Evolutionary conservation across 1,139 yeast species (phyloP), one percentile per base, ranked within the genome.

Genomic region (Scheffersomyces parashehatae): DNA sequence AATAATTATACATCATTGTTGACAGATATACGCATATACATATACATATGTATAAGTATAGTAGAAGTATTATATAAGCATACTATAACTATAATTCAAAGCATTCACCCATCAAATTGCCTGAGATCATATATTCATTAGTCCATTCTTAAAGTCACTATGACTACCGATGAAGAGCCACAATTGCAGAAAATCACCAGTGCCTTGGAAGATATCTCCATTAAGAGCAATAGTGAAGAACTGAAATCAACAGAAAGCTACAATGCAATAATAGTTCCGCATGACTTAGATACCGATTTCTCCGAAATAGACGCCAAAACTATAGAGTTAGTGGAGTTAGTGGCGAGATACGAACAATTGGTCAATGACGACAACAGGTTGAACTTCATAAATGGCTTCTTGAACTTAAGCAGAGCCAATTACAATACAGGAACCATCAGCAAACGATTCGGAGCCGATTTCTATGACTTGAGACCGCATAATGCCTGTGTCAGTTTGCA

Each of bases 351-450:
- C 50, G 72, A 70, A 44, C 37, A 41, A 11, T 20, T 53, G 14
- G 52, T 58, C 15, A 56, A 57, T 35, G 58, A 50, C 5, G 39
- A 48, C n/a, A 53, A 53, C 43, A 51, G 68, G 10, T 32, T 40
- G 9, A 52, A 53, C 39, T 70, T 58, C 50, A 51, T 56, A 11
- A 58, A 65, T 33, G 77, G 76, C 4, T 66, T 53, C 45, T 51
- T 70, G 32, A 64, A 64, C 41, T 53, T 74, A 38, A 71, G 77
- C 44, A 47, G 77, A 44, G 77, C 78, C 31, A 73, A 70, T 49
- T 74, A 63, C 49, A 58, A 57, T 40, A 49, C 42, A 1, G 56
- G 59, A 41, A 51, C 54, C 28, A 14, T 31, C 34, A 31, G 34
- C 16, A 46, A 46, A 29, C 41, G 52, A 6, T 59, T 44, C 28